Evolutionary conservation across 2,329 filamentous ascomycete genomes (phyloP).

Genomic region (Phyllosticta capitalensis): DNA sequence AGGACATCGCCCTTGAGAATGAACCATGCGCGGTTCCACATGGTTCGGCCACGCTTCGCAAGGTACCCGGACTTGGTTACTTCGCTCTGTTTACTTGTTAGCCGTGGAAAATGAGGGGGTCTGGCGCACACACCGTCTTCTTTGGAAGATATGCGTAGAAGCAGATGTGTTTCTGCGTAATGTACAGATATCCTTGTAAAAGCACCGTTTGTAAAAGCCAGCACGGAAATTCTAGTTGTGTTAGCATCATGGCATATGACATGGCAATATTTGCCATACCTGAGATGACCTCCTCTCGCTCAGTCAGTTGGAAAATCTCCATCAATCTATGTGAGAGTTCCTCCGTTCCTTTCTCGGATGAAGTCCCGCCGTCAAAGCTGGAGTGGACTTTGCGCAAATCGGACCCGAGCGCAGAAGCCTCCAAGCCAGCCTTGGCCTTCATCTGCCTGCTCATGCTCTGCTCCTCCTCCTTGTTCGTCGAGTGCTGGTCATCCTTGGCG

Average conservation of each 20-base stretch:
- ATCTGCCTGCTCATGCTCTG: background rate
- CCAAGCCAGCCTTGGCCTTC: conserved; percentile 11
- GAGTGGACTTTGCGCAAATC: conserved; percentile 6
- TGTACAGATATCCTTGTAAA: conserved; percentile 91
- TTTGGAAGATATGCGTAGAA: conserved; percentile 97
- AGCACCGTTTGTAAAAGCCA: conserved; percentile 87
- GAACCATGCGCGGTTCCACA: conserved; percentile 91
- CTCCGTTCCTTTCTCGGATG: background rate
- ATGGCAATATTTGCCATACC: conserved; percentile 35
- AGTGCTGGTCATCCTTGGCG: conserved; percentile 20
- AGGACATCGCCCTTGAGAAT: conserved; percentile 83
- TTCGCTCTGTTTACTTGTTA: conserved; percentile 18
- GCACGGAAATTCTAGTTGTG: conserved; percentile 68
- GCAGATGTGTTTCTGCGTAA: conserved; percentile 85
- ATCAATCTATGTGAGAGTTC: conserved; percentile 59
- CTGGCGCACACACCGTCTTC: conserved; percentile 56
- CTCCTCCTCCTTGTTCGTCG: conserved; percentile 12
- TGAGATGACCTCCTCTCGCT: conserved; percentile 74
- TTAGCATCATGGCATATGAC: conserved; percentile 10
- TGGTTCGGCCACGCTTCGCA: conserved; percentile 78
- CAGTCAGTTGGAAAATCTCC: conserved; percentile 59
- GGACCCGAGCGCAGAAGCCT: conserved; percentile 8
- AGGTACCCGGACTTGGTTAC: conserved; percentile 82
- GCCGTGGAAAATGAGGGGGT: background rate
- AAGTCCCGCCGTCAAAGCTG: background rate